Base-by-base conservation (phyloP, 257 asterid species). In the Ilex asprella region DNA sequence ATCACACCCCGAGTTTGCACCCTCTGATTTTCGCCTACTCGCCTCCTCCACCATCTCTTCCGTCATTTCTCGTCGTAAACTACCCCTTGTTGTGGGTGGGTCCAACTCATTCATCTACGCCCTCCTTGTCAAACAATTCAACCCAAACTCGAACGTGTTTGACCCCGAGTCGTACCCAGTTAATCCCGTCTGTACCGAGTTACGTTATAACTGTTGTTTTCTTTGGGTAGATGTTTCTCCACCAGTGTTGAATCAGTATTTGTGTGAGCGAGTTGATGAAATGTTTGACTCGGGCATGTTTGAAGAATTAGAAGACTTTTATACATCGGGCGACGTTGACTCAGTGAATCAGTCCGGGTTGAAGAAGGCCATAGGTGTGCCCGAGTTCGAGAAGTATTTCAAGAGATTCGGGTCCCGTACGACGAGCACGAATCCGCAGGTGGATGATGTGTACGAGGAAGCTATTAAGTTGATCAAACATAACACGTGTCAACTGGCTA, bases 261-360 rank as follows among this genome's bases (percentile, higher is more conserved):
- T 92, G 7, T 68, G 27, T 1, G 76, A 73, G 10, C 79, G 99
- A 5, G 99, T 92, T 5, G 97, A 92, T 60, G 94, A 92, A 51
- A 92, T 92, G 99, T 76, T 92, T 12, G 80, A 69, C 15, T 66
- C 82, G 9, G 99, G 99, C 6, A 89, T 92, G 99, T 77, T 68
- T 58, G 88, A 83, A 30, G 99, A 92, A 63, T 41, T 92, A 0
- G 67, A 62, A 0, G 75, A 73, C 64, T 89, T 71, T 66, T 84
- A 82, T 59, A 55, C 11, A 0, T 14, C 43, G 35, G 73, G 59
- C 52, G 71, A 70, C 53, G 61, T 58, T 15, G 78, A 75, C 43
- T 66, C 82, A 0, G 73, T 63, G 73, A 63, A 76, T n/a, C 53
- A 58, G 16, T 31, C 72, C 62, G 99, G 99, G 73, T 30, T 89